A percentile compares a stretch with the other conserved stretches of the same genome.
These are phyloP conservation scores for Colletotrichum kahawae DNA, from an alignment of 2,329 filamentous ascomycete species.

Conservation along the genomic window DNA sequence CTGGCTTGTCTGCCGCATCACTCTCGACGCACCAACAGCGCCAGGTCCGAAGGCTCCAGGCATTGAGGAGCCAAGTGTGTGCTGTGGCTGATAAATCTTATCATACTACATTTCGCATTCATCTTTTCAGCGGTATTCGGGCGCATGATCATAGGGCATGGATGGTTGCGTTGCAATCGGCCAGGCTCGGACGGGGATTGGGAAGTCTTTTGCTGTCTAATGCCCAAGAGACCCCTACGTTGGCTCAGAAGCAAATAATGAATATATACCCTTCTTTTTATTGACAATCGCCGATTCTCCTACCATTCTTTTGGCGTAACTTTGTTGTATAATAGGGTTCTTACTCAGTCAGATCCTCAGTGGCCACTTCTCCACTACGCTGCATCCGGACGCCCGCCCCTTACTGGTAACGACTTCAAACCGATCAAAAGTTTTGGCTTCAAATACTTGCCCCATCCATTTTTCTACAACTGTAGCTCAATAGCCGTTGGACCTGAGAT, in stretches of 20 bases:
- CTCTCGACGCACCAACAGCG: not conserved
- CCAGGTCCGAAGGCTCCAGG: conserved; percentile 30
- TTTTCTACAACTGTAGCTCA: not conserved
- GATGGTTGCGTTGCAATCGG: not conserved
- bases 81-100: conserved; percentile 42
- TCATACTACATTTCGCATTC: not conserved
- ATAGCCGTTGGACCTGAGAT: not conserved
- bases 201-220: not conserved
- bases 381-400: not conserved
- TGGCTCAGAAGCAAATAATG: not conserved
- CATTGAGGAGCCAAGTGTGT: conserved; percentile 52
- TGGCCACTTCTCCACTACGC: not conserved
- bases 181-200: not conserved
- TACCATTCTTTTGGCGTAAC: not conserved
- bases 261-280: conserved; percentile 9
- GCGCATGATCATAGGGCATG: not conserved
- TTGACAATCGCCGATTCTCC: not conserved
- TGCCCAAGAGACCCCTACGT: not conserved
- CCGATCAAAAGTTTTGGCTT: not conserved
- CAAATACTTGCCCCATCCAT: not conserved
- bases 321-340: not conserved
- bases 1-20: conserved; percentile 52
- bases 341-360: not conserved
- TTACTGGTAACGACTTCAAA: not conserved
- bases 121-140: not conserved